Conservation (phyloP, 148 eudicot species). For the Persicaria tinctoria region DNA sequence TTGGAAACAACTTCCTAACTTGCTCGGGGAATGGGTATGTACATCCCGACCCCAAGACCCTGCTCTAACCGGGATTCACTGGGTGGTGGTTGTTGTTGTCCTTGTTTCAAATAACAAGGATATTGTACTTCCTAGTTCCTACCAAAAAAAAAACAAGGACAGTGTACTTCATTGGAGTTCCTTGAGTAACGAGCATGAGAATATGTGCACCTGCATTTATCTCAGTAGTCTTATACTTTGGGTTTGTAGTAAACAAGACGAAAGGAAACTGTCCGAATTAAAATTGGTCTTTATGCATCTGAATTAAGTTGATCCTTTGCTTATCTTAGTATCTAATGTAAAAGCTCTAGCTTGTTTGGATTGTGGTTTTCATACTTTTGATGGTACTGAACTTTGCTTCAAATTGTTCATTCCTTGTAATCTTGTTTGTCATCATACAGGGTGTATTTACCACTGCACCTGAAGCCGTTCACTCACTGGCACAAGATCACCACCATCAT, state of each 20-base stretch:
- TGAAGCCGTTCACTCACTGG: conserved; percentile 49
- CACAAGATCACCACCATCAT: conserved; percentile 48
- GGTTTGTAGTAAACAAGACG: background rate
- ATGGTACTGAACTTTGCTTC: background rate
- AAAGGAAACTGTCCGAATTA: background rate
- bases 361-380: background rate
- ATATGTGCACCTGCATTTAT: background rate
- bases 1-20: too few species aligned
- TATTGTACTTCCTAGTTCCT: too few species aligned
- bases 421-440: conserved; percentile 30
- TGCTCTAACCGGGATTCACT: too few species aligned
- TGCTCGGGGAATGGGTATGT: too few species aligned
- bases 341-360: background rate
- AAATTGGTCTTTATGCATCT: background rate
- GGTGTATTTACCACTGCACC: conserved; percentile 48
- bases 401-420: background rate
- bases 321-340: background rate
- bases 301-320: background rate
- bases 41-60: too few species aligned
- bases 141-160: too few species aligned
- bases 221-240: background rate
- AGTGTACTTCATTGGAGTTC: background rate
- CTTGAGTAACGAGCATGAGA: background rate
- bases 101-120: background rate
- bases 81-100: background rate